phyloP scores from a whole-genome alignment of 768 basidiomycete genomes.

The Sporobolomyces phaffii region DNA sequence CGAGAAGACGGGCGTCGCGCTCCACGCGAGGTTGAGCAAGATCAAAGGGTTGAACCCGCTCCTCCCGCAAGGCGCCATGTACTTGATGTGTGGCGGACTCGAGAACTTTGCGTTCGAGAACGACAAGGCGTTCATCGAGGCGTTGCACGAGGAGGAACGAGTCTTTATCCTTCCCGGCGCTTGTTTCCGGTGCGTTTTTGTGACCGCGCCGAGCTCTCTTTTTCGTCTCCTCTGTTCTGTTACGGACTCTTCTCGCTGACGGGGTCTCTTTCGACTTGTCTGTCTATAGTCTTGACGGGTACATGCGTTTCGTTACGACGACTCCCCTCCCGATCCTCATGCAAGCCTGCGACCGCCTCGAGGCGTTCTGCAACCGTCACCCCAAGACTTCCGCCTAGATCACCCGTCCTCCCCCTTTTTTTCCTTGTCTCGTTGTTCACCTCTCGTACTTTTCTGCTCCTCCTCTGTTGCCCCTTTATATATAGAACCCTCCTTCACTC shows the following conservation, averaged over 20 bases:
- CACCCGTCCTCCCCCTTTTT: neutral
- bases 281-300: slow-evolving; percentile 17
- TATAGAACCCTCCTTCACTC: too few species aligned
- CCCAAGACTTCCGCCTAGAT: slow-evolving; percentile 7
- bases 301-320: slow-evolving; percentile 39
- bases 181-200: slow-evolving; percentile 16
- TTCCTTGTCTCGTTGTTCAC: neutral
- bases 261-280: neutral
- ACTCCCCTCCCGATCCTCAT: slow-evolving; percentile 29
- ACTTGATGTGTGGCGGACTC: slow-evolving; percentile 21
- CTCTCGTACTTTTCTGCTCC: neutral
- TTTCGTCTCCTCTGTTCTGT: too few species aligned
- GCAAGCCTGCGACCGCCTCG: slow-evolving; percentile 33
- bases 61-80: slow-evolving; percentile 33
- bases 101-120: slow-evolving; percentile 21
- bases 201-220: too few species aligned
- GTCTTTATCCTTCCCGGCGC: slow-evolving; percentile 34
- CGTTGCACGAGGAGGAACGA: slow-evolving; percentile 29
- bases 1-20: neutral
- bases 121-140: slow-evolving; percentile 33
- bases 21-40: slow-evolving; percentile 22
- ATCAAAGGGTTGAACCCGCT: slow-evolving; percentile 31
- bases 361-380: slow-evolving; percentile 36
- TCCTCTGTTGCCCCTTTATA: neutral
- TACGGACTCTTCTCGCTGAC: too few species aligned